Percentiles rank a stretch among this genome's conserved stretches.
Evolutionary conservation across 345 rosid species (phyloP).

Genomic region (Pistacia integerrima): DNA sequence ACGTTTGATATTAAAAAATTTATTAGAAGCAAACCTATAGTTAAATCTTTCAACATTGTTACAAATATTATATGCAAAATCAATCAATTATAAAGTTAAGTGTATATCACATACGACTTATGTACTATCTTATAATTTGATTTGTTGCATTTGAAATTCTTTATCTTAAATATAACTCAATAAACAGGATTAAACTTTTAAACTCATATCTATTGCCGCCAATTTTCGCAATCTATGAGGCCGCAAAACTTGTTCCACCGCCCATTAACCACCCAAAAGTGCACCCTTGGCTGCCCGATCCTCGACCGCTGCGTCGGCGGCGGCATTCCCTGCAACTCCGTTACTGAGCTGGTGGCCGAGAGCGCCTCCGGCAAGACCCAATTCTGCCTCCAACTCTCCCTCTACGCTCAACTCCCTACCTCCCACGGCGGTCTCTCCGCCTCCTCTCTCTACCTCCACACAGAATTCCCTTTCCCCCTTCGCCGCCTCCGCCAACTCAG

Average conservation of each 20-base stretch:
- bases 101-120: no score
- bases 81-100: no score
- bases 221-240: slow-evolving; percentile 23
- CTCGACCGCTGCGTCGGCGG: slow-evolving; percentile 69
- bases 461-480: slow-evolving; percentile 75
- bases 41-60: no score
- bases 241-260: slow-evolving; percentile 44
- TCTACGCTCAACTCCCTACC: slow-evolving; percentile 71
- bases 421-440: slow-evolving; percentile 75
- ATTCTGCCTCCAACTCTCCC: slow-evolving; percentile 82
- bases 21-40: no score
- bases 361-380: slow-evolving; percentile 92
- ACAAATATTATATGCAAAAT: no score
- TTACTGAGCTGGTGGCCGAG: slow-evolving; percentile 82
- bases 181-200: not conserved
- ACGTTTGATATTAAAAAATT: no score
- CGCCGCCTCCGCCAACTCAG: slow-evolving; percentile 79
- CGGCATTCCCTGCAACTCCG: slow-evolving; percentile 73
- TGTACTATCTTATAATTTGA: no score
- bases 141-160: no score
- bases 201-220: not conserved
- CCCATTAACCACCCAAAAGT: slow-evolving; percentile 39
- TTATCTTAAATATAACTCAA: no score
- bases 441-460: slow-evolving; percentile 72
- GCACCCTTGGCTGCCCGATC: slow-evolving; percentile 64